Evolutionary conservation across 1,139 yeast species (phyloP).

Genomic region (Saccharomyces hybrid): DNA sequence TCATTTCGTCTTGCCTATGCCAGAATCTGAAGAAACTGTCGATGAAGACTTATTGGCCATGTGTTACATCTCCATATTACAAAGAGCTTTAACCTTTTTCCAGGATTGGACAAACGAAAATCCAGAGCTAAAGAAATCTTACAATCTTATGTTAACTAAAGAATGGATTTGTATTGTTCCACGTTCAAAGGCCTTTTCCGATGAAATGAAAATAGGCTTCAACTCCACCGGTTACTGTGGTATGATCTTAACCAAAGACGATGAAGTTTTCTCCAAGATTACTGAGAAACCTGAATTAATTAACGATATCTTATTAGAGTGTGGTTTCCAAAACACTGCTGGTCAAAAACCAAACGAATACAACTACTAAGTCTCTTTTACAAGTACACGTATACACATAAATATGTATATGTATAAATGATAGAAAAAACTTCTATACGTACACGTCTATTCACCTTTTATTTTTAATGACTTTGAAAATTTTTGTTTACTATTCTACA

Average conservation of each 20-base stretch:
- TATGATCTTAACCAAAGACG: conserved; percentile 63
- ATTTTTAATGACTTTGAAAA: not conserved
- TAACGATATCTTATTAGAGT: conserved; percentile 43
- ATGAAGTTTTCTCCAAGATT: conserved; percentile 41
- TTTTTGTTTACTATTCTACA: not conserved
- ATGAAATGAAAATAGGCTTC: conserved; percentile 43
- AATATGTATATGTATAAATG: not conserved
- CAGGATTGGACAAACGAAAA: conserved; percentile 42
- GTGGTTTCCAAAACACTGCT: conserved; percentile 59
- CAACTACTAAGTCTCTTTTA: conserved; percentile 8
- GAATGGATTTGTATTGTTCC: conserved; percentile 83
- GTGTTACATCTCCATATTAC: conserved; percentile 62
- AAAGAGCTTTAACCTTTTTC: conserved; percentile 58
- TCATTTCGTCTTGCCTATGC: conserved; percentile 68
- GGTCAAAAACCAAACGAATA: conserved; percentile 39
- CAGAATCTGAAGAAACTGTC: conserved; percentile 39
- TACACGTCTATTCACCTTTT: not conserved
- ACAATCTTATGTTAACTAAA: conserved; percentile 73
- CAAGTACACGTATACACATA: not conserved
- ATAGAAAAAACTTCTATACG: not conserved
- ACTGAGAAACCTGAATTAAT: conserved; percentile 33
- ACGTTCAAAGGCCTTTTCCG: conserved; percentile 41
- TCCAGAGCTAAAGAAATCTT: conserved; percentile 38
- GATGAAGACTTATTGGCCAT: conserved; percentile 46
- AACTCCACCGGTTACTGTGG: conserved; percentile 82